Base-by-base conservation (phyloP, 208 protist species). In the Trypanosoma scelopori region DNA sequence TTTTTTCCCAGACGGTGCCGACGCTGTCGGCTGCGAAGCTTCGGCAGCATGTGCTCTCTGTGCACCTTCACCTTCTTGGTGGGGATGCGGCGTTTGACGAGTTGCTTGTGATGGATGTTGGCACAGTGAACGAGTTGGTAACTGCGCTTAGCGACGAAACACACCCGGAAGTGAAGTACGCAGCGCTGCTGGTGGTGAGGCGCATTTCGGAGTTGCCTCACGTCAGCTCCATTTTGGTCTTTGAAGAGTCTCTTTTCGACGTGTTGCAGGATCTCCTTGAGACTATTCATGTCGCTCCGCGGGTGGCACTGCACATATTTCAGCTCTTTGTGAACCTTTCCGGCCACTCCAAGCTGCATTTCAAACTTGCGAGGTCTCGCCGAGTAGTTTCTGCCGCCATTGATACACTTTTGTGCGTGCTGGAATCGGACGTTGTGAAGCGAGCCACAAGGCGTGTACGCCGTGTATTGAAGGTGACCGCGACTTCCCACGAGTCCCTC, bases 321-420 rank as follows among this genome's bases (percentile, higher is more conserved):
- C 35, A 63, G 25, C 18, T 50, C 15, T 67, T 75, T 47, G 53
- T 75, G n/a, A 68, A 66, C 20, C 46, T 68, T 16, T 56, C 42
- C 15, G 62, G 61, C 15, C 61, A 75, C 45, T 62, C 69, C 5
- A 51, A 45, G n/a, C 62, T 75, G 4, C 61, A 75, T 30, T 75
- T 70, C 32, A 64, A 49, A 30, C 27, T 75, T 6, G 53, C 69
- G n/a, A 55, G 69, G 20, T 47, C 39, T n/a, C 53, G 37, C 1
- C 49, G 62, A 11, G 28, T 75, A 16, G 48, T 75, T 22, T 55
- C 50, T n/a, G 58, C 35, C 28, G 55, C 55, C 9, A 53, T 68
- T 37, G 59, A 74, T 32, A 66, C 52, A 5, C 18, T 65, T 20
- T 7, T 63, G 6, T 25, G 41, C 41, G 46, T 71, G 42, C 23